Evolutionary conservation across 768 basidiomycete genomes (phyloP).

Genomic region (Collybiopsis confluens): DNA sequence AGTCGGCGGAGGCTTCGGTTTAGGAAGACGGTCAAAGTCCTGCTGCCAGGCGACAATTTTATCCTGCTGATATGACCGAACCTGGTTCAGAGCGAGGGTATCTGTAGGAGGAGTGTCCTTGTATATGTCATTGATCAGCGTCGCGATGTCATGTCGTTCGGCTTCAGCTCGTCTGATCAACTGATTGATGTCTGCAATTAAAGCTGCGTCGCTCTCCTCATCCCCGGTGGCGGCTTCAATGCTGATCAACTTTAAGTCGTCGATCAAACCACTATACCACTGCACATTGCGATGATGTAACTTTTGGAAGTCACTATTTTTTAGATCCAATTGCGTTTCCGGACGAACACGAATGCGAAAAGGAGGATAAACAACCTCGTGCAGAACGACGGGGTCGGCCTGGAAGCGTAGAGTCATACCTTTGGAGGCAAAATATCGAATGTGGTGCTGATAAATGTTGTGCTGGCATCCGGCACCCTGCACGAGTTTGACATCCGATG

Average conservation of each 20-base stretch:
- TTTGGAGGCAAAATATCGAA: conserved; percentile 82
- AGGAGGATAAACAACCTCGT: conserved; percentile 88
- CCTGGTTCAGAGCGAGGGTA: conserved; percentile 82
- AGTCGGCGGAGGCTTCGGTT: conserved; percentile 51
- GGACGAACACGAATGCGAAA: conserved; percentile 81
- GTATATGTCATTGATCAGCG: conserved; percentile 76
- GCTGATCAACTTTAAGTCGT: conserved; percentile 71
- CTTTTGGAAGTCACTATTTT: conserved; percentile 85
- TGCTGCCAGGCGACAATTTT: conserved; percentile 96
- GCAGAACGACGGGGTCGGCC: conserved; percentile 74
- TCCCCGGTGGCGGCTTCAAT: conserved; percentile 81
- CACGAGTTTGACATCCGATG: conserved; percentile 78
- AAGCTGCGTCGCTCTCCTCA: conserved; percentile 59
- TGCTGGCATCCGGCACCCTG: conserved; percentile 89
- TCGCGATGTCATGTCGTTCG: conserved; percentile 69
- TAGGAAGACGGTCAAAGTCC: conserved; percentile 84
- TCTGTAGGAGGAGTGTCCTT: conserved; percentile 76
- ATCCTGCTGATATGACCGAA: conserved; percentile 85
- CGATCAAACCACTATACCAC: conserved; percentile 75
- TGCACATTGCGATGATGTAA: conserved; percentile 64
- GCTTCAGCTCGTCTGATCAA: conserved; percentile 71
- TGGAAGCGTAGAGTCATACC: conserved; percentile 88
- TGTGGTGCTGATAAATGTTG: conserved; percentile 90
- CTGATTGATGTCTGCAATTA: conserved; percentile 58
- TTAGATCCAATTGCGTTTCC: conserved; percentile 83